Conservation (phyloP, 148 eudicot species). For the Drosera capensis region DNA sequence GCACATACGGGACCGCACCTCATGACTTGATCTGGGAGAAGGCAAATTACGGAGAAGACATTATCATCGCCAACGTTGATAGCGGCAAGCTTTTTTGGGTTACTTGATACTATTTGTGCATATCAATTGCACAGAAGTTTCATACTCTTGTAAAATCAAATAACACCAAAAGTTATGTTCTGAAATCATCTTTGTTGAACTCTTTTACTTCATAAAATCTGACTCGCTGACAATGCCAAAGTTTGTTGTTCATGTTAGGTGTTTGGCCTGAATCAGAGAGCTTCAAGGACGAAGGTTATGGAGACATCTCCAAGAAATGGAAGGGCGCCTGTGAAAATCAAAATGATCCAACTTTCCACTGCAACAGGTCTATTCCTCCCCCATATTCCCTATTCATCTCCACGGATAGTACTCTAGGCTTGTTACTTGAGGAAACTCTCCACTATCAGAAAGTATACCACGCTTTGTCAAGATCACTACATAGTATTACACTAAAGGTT, state of each 20-base stretch:
- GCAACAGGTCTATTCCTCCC: slow-evolving; percentile 15
- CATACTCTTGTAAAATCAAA: neutral
- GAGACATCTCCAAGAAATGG: slow-evolving; percentile 6
- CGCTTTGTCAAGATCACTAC: too few relatives aligned
- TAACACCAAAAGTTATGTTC: too few relatives aligned
- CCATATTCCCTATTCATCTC: too few relatives aligned
- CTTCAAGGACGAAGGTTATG: slow-evolving; percentile 9
- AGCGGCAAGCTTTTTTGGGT: slow-evolving; percentile 2
- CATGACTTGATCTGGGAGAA: slow-evolving; percentile 1
- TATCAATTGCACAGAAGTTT: neutral
- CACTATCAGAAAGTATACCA: too few relatives aligned
- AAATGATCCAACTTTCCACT: slow-evolving; percentile 3
- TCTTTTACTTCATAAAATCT: neutral
- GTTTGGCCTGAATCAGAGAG: slow-evolving; percentile 18
- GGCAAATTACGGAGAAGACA: slow-evolving; percentile 8
- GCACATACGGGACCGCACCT: neutral
- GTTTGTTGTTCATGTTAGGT: slow-evolving; percentile 1
- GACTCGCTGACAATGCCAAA: neutral
- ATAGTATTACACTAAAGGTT: too few relatives aligned
- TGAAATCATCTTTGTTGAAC: neutral
- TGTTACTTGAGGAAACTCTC: too few relatives aligned
- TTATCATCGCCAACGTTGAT: slow-evolving; percentile 8
- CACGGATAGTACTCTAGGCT: too few relatives aligned
- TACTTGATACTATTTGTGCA: neutral
- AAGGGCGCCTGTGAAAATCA: slow-evolving; percentile 8